These are phyloP conservation scores for Hyphodiscus hymeniophilus DNA, from an alignment of 495 filamentous ascomycete species.

Conservation along the genomic window DNA sequence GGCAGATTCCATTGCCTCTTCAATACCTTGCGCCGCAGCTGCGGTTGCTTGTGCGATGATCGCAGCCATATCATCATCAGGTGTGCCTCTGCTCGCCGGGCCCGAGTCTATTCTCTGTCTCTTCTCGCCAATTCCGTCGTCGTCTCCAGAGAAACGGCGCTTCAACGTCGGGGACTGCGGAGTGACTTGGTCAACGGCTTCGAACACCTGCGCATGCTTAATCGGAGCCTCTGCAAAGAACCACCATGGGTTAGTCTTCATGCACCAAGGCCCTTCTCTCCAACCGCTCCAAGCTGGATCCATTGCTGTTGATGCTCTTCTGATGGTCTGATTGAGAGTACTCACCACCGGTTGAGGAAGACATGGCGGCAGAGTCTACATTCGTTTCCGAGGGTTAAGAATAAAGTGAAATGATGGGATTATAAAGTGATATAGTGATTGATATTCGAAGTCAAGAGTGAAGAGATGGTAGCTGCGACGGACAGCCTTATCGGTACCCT, in stretches of 20 bases:
- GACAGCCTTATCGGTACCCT: not conserved
- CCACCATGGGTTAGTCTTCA: too few relatives aligned
- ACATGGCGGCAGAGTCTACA: not conserved
- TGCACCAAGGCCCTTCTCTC: too few relatives aligned
- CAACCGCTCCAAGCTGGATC: not conserved
- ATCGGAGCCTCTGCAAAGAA: constrained; percentile 4
- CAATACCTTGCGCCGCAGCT: not conserved
- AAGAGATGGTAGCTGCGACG: not conserved
- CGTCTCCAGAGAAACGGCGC: constrained; percentile 11
- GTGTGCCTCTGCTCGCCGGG: not conserved
- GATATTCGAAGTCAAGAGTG: not conserved
- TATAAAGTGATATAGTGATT: not conserved
- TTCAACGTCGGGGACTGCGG: constrained; percentile 14
- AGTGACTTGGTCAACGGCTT: not conserved
- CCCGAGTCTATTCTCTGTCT: constrained; percentile 15
- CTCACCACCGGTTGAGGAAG: not conserved
- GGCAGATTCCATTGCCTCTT: not conserved
- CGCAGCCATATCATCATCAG: constrained; percentile 10
- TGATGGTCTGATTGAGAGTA: not conserved
- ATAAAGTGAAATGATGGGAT: not conserved
- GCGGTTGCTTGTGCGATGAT: constrained; percentile 16
- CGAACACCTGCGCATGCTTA: constrained; percentile 12
- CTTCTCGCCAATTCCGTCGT: constrained; percentile 15
- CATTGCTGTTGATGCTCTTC: too few relatives aligned
- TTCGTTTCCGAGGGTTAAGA: not conserved